These are phyloP conservation scores for Hymenoscyphus salicellus DNA, from an alignment of 2,329 filamentous ascomycete genomes.

Conservation along the genomic window DNA sequence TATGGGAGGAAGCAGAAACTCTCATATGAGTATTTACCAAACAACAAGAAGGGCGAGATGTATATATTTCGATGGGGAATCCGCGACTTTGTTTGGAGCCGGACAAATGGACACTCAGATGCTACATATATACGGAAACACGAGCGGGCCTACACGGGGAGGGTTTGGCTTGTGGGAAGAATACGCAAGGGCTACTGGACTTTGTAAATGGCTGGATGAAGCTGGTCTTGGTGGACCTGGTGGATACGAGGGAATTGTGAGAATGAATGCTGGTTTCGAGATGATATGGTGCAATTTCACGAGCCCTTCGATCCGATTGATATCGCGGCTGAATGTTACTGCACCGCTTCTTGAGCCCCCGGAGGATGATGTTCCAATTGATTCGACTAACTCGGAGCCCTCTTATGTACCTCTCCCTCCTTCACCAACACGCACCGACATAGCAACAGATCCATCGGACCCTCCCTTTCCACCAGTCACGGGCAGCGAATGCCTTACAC, in stretches of 20 bases:
- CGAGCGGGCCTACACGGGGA: constrained; percentile 36
- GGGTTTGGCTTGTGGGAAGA: constrained; percentile 42
- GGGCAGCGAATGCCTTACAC: constrained; percentile 25
- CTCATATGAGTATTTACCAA: constrained; percentile 49
- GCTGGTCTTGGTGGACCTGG: constrained; percentile 43
- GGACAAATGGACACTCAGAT: constrained; percentile 50
- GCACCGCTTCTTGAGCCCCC: constrained; percentile 39
- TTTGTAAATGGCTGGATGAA: constrained; percentile 46
- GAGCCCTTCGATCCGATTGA: constrained; percentile 42
- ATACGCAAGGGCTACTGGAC: constrained; percentile 46
- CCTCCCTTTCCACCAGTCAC: constrained; percentile 41
- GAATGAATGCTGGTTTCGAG: constrained; percentile 53
- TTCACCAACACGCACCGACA: constrained; percentile 38
- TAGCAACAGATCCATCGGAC: constrained; percentile 37
- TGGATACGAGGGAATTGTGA: constrained; percentile 48
- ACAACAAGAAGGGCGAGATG: constrained; percentile 43
- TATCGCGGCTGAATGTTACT: constrained; percentile 47
- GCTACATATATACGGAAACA: constrained; percentile 48
- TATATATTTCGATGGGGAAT: constrained; percentile 52
- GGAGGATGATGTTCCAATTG: constrained; percentile 11
- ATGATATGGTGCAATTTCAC: constrained; percentile 52
- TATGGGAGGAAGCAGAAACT: constrained; percentile 44
- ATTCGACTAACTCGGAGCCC: constrained; percentile 19
- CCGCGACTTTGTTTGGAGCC: constrained; percentile 46
- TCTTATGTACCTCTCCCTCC: constrained; percentile 41